Percentiles rank a stretch among this genome's conserved stretches.
phyloP scores from a whole-genome alignment of 768 basidiomycete species.

The Phylloporus sp. region DNA sequence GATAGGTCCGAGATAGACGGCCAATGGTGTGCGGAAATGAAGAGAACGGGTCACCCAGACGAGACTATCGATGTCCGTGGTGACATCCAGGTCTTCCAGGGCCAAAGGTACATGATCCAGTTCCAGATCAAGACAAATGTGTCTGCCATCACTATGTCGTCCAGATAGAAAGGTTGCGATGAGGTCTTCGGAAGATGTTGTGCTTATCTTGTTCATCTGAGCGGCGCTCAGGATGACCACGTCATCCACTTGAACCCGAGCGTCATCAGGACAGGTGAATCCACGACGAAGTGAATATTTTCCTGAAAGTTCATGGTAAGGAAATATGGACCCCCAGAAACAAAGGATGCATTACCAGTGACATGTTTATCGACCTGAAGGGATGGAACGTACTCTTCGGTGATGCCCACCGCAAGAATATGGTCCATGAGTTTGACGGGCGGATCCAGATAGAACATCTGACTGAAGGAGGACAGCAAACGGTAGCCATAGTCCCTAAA shows the following conservation, averaged over 20 bases:
- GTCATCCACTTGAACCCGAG: neutral
- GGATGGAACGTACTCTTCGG: neutral
- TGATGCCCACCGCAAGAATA: neutral
- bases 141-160: neutral
- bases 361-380: neutral
- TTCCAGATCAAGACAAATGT: constrained; percentile 8
- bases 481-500: constrained; percentile 9
- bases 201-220: neutral
- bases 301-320: too few relatives aligned
- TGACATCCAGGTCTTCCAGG: neutral
- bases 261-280: neutral
- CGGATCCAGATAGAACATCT: constrained; percentile 9
- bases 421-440: neutral
- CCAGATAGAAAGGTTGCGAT: constrained; percentile 3
- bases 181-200: neutral
- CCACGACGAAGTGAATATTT: neutral
- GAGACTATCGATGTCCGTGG: constrained; percentile 14
- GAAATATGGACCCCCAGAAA: too few relatives aligned
- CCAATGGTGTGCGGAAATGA: neutral
- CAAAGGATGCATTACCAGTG: too few relatives aligned
- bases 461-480: neutral
- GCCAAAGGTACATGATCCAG: neutral
- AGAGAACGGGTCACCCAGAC: constrained; percentile 11
- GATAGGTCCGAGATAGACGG: neutral
- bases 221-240: neutral